Evolutionary conservation across 345 rosid genomes (phyloP), one percentile per base, ranked within the genome.

Genomic region (Eucalyptus regnans): DNA sequence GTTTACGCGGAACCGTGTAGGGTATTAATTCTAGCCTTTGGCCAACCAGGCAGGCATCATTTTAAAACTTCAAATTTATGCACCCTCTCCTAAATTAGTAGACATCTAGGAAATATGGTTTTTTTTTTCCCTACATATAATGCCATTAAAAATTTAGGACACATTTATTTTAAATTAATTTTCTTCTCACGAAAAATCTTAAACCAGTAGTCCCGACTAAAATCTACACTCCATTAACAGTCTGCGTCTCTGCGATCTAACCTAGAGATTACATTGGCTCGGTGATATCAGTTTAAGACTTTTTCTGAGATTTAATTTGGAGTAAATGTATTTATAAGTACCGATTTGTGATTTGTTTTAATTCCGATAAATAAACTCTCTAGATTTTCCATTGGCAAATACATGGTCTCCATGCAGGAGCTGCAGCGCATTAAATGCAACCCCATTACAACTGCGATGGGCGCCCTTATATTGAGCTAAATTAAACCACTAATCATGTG

Each of bases 191-290:
- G 0, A n/a, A 62, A n/a, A 4, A 64, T 64, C 37, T 64, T 8
- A 64, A 64, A n/a, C 3, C 2, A 0, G 6, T 64, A n/a, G 18
- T 33, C 41, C 9, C 2, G 1, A 64, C 6, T n/a, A 8, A n/a
- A 64, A 15, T 64, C 41, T 14, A n/a, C 20, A 16, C 76, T 14
- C 18, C 9, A n/a, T 64, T 64, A 64, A 14, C 3, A 64, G 37
- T n/a, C 18, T 64, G 37, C 41, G 37, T 33, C 37, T 33, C 37
- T n/a, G 20, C 41, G 4, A 64, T 64, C 76, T n/a, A 64, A n/a
- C 41, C 20, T n/a, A 13, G 9, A 64, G 37, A 14, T 31, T n/a
- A 14, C 5, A 64, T 64, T 14, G 37, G 20, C 6, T 64, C 3
- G 41, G 9, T n/a, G 20, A 33, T 64, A n/a, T 7, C 41, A 14